Conservation (phyloP, 768 basidiomycete genomes). For the Nevesoporus exiguus region DNA sequence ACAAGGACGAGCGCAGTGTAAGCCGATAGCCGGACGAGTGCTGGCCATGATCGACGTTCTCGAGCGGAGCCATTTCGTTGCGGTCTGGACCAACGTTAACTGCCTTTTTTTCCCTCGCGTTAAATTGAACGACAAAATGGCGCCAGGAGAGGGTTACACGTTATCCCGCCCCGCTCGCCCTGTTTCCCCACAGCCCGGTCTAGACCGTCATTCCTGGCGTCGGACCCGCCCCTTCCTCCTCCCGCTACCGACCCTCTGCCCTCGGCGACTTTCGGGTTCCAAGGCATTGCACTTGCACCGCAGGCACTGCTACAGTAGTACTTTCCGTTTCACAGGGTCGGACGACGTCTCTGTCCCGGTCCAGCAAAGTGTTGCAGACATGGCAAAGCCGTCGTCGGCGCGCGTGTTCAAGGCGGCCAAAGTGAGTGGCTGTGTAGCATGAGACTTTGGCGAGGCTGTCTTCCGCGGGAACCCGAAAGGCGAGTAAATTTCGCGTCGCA, state of each 20-base stretch:
- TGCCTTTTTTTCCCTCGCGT: constrained; percentile 8
- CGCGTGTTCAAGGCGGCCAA: too few relatives aligned
- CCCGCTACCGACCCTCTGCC: not conserved
- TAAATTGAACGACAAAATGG: constrained; percentile 19
- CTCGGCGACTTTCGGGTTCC: too few relatives aligned
- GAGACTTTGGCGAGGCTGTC: not conserved
- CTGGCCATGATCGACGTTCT: constrained; percentile 24
- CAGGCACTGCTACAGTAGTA: too few relatives aligned
- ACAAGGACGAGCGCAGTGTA: not conserved
- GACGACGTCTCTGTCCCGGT: too few relatives aligned
- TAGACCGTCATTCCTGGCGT: constrained; percentile 8
- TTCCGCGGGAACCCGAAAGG: constrained; percentile 29
- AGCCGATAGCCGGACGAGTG: constrained; percentile 11
- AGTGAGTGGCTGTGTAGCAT: constrained; percentile 26
- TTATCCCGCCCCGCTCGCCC: constrained; percentile 13
- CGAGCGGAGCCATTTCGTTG: constrained; percentile 18
- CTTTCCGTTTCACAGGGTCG: too few relatives aligned
- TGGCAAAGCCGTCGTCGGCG: too few relatives aligned
- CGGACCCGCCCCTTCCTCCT: not conserved
- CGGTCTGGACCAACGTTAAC: constrained; percentile 26
- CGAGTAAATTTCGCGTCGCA: constrained; percentile 27
- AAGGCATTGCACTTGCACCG: too few relatives aligned
- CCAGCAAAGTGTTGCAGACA: too few relatives aligned
- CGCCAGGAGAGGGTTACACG: constrained; percentile 23
- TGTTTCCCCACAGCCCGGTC: constrained; percentile 10